Percentiles rank a stretch among this genome's conserved stretches.
Conservation (phyloP, 2,329 filamentous ascomycete genomes). For the Bertia moriformis region DNA sequence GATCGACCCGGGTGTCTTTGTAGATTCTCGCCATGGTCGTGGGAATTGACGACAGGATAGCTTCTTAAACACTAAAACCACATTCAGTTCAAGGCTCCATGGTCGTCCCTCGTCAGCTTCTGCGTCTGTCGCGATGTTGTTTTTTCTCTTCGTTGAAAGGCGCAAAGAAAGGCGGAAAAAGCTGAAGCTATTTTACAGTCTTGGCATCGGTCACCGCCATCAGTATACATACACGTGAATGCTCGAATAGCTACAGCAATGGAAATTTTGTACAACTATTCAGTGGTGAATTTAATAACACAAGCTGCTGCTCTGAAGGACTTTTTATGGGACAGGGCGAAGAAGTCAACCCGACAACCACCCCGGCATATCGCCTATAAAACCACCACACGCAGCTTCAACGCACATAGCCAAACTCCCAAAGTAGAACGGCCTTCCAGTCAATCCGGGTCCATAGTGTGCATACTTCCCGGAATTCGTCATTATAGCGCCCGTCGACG, state of each 20-base stretch:
- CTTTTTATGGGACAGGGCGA: no score
- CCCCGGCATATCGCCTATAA: not conserved
- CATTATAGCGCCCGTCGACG: constrained; percentile 15
- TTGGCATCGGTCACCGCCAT: not conserved
- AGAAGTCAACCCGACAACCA: not conserved
- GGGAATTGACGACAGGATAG: constrained; percentile 3
- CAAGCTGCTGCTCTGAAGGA: no score
- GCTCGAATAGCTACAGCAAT: no score
- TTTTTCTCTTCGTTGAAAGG: not conserved
- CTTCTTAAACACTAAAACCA: not conserved
- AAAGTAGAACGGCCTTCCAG: constrained; percentile 9
- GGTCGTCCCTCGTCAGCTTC: no score
- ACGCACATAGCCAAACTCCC: constrained; percentile 10
- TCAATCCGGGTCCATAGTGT: constrained; percentile 19
- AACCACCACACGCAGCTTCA: constrained; percentile 7
- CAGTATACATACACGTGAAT: no score
- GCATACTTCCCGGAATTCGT: constrained; percentile 30
- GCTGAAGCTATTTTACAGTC: not conserved
- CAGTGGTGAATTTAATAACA: no score
- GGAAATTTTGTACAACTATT: no score
- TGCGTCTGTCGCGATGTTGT: no score
- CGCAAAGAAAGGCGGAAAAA: no score
- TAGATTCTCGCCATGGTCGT: constrained; percentile 32
- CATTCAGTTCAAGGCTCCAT: not conserved
- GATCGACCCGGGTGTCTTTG: constrained; percentile 36